Conservation (phyloP, 805 yeast genomes). For the Myxozyma udenii region DNA sequence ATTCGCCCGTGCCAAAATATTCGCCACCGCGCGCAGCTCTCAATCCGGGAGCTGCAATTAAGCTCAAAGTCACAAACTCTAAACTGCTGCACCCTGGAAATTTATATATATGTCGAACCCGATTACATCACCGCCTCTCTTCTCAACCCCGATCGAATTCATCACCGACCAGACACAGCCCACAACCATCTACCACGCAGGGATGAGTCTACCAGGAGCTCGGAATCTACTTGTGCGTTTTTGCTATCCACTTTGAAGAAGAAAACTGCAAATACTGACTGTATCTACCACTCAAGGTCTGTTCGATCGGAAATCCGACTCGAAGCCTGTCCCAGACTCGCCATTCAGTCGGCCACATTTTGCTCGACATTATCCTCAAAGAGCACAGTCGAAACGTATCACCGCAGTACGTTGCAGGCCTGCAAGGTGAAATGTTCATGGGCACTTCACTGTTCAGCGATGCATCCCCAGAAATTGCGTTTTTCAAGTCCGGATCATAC, state of each 20-base stretch:
- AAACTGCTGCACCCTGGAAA: no score
- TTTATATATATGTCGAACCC: no score
- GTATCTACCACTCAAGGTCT: conserved; percentile 34
- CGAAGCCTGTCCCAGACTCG: conserved; percentile 58
- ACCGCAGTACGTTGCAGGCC: conserved; percentile 12
- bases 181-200: no score
- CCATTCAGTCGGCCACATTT: conserved; percentile 73
- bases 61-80: no score
- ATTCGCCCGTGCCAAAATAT: not conserved
- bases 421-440: conserved; percentile 17
- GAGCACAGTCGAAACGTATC: conserved; percentile 12
- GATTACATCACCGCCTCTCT: no score
- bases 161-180: no score
- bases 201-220: no score
- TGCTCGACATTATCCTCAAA: conserved; percentile 41
- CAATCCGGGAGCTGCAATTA: no score
- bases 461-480: conserved; percentile 35
- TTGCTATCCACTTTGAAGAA: no score
- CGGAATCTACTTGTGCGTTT: no score
- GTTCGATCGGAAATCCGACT: conserved; percentile 78
- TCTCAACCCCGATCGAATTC: no score
- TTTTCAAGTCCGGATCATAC: conserved; percentile 53
- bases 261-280: no score
- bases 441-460: conserved; percentile 35
- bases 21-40: not conserved